Percentiles rank a stretch among this genome's conserved stretches.
phyloP scores from a whole-genome alignment of 805 yeast genomes.

The Kregervanrija fluxuum region DNA sequence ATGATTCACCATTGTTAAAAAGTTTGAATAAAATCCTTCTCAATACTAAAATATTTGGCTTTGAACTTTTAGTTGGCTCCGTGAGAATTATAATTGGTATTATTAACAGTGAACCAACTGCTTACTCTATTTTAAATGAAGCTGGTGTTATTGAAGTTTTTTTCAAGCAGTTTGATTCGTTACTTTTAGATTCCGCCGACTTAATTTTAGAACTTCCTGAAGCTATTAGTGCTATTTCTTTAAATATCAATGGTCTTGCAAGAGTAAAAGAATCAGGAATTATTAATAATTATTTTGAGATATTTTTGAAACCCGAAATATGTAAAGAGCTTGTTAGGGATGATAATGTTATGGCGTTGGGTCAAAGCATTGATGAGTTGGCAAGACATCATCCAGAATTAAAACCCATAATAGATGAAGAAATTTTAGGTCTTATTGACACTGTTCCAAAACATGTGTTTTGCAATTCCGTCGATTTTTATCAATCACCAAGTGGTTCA shows the following conservation, averaged over 20 bases:
- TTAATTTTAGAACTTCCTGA: conserved; percentile 60
- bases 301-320: conserved; percentile 40
- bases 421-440: conserved; percentile 38
- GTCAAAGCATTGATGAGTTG: conserved; percentile 68
- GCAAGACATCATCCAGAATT: conserved; percentile 77
- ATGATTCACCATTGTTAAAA: conserved; percentile 72
- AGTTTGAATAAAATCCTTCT: conserved; percentile 52
- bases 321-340: conserved; percentile 49
- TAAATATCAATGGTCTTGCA: conserved; percentile 65
- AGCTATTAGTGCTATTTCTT: conserved; percentile 73
- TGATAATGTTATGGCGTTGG: conserved; percentile 50
- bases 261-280: conserved; percentile 39
- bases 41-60: conserved; percentile 60
- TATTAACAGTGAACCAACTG: conserved; percentile 87
- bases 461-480: conserved; percentile 38
- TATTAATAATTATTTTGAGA: conserved; percentile 38
- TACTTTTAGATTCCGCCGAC: conserved; percentile 51
- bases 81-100: conserved; percentile 61
- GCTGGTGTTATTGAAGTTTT: conserved; percentile 64
- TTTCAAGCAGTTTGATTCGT: conserved; percentile 45
- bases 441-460: conserved; percentile 34
- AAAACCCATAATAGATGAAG: conserved; percentile 48
- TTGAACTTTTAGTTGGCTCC: conserved; percentile 50
- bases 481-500: conserved; percentile 31
- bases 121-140: conserved; percentile 72